Conservation (phyloP, 2,329 filamentous ascomycete genomes). For the Orbilia javanica region DNA sequence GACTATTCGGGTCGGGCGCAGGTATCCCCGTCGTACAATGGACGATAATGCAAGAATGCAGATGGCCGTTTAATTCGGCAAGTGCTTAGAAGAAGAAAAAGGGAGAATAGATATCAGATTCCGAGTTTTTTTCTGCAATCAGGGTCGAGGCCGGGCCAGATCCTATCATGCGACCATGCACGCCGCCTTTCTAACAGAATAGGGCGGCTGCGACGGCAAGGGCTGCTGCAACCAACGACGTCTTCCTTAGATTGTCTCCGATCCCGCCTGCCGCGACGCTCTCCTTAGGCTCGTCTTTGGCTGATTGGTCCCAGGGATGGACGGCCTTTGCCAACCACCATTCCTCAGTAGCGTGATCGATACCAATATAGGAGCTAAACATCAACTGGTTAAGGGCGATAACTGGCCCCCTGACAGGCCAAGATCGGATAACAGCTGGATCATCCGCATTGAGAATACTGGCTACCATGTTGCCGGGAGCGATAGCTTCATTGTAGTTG, state of each 20-base stretch:
- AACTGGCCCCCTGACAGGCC: background rate
- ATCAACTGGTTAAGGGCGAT: slow-evolving; percentile 16
- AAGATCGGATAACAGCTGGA: background rate
- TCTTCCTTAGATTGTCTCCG: slow-evolving; percentile 14
- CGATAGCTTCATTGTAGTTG: background rate
- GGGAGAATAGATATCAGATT: slow-evolving; percentile 2
- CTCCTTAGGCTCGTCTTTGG: background rate
- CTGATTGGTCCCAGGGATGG: background rate
- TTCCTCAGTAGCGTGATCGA: slow-evolving; percentile 34
- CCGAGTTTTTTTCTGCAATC: background rate
- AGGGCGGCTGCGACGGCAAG: slow-evolving; percentile 32
- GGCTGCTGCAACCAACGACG: slow-evolving; percentile 20
- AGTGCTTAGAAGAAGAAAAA: background rate
- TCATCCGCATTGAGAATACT: background rate
- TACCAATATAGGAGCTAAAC: slow-evolving; percentile 30
- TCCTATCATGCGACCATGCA: slow-evolving; percentile 1
- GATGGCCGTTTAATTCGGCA: slow-evolving; percentile 1
- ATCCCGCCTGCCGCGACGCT: slow-evolving; percentile 15
- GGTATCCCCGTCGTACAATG: slow-evolving; percentile 28
- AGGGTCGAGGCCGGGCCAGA: background rate
- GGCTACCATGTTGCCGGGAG: background rate
- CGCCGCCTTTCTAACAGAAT: slow-evolving; percentile 21
- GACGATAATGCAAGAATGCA: slow-evolving; percentile 19
- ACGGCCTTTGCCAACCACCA: slow-evolving; percentile 33
- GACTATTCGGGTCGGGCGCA: slow-evolving; percentile 36